These are phyloP conservation scores for Phytophthora multivora DNA, from an alignment of 352 stramenopile species.

Conservation along the genomic window DNA sequence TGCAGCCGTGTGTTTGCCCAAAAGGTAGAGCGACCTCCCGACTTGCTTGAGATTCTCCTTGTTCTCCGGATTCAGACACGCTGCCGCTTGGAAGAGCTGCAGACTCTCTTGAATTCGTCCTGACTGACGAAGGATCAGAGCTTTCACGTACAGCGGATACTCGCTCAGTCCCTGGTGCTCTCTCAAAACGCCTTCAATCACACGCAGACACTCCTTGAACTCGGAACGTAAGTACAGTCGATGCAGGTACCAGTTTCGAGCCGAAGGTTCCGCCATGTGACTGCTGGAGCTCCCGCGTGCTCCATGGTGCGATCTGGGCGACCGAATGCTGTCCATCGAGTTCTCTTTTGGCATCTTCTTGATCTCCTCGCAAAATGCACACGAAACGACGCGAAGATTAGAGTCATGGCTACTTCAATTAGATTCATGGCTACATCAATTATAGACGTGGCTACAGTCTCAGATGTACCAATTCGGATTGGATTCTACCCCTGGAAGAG, in stretches of 20 bases:
- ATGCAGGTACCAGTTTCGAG: slow-evolving; percentile 87
- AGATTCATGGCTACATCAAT: neutral
- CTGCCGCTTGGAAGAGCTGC: slow-evolving; percentile 92
- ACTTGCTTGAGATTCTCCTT: slow-evolving; percentile 93
- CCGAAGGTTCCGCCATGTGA: slow-evolving; percentile 48
- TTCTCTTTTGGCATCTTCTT: slow-evolving; percentile 23
- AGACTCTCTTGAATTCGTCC: slow-evolving; percentile 91
- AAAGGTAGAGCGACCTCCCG: slow-evolving; percentile 72
- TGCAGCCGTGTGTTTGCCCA: slow-evolving; percentile 91
- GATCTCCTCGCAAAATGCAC: neutral
- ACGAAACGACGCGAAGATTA: slow-evolving; percentile 32
- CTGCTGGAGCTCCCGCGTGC: slow-evolving; percentile 14
- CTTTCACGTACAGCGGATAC: slow-evolving; percentile 94
- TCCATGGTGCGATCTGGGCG: slow-evolving; percentile 50
- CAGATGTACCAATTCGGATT: slow-evolving; percentile 11
- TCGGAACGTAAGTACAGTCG: slow-evolving; percentile 85
- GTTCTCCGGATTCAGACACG: slow-evolving; percentile 92
- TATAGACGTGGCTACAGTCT: neutral
- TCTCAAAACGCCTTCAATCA: slow-evolving; percentile 91
- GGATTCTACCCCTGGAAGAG: neutral
- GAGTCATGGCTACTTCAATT: slow-evolving; percentile 4
- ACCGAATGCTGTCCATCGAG: slow-evolving; percentile 58
- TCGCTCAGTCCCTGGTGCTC: slow-evolving; percentile 88
- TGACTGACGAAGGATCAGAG: slow-evolving; percentile 87
- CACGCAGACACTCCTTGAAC: slow-evolving; percentile 86